These are phyloP conservation scores for Phlebiopsis gigantea DNA, from an alignment of 768 basidiomycete genomes.

Conservation along the genomic window DNA sequence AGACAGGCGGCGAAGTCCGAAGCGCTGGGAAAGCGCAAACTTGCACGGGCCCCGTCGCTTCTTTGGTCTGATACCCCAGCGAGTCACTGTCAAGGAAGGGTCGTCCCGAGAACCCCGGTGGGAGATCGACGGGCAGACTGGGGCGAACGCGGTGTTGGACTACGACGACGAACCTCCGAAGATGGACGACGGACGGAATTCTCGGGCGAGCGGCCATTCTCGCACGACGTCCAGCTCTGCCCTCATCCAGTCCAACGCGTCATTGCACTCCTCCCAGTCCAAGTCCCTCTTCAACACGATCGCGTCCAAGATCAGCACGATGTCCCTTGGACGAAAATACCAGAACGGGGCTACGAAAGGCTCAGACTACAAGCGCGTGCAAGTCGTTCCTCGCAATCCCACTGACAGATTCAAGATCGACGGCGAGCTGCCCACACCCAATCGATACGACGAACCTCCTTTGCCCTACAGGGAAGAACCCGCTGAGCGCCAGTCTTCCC, in stretches of 20 bases:
- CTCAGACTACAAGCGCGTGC: slow-evolving; percentile 16
- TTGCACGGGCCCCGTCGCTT: slow-evolving; percentile 14
- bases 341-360: slow-evolving; percentile 15
- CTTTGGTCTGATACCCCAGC: slow-evolving; percentile 17
- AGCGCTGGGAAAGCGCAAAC: slow-evolving; percentile 7
- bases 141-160: neutral
- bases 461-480: neutral
- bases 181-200: neutral
- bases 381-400: slow-evolving; percentile 8
- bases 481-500: neutral
- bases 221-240: slow-evolving; percentile 9
- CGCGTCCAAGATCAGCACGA: slow-evolving; percentile 10
- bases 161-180: slow-evolving; percentile 1
- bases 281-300: neutral
- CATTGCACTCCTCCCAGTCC: neutral
- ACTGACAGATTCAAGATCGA: slow-evolving; percentile 18
- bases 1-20: slow-evolving; percentile 8
- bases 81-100: slow-evolving; percentile 1
- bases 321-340: slow-evolving; percentile 6
- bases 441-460: neutral
- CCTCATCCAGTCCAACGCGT: neutral
- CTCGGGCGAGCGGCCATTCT: slow-evolving; percentile 5
- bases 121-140: slow-evolving; percentile 20
- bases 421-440: slow-evolving; percentile 11
- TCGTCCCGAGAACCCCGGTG: slow-evolving; percentile 10